Evolutionary conservation across 2,329 filamentous ascomycete species (phyloP), one percentile per base, ranked within the genome.

Genomic region (Alternaria gansuensis): DNA sequence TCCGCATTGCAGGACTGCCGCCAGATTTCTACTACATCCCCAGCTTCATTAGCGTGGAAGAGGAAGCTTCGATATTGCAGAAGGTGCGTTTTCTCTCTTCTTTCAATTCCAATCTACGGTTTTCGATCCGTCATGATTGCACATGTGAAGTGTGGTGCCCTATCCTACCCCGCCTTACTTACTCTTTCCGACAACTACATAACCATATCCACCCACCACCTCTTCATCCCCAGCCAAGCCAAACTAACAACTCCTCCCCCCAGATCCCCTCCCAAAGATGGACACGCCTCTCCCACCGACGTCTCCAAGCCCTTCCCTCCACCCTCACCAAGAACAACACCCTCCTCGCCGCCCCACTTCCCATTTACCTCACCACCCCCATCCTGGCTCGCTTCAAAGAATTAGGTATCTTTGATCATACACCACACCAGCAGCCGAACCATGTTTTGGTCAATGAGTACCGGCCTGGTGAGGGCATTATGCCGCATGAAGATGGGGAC

Each of bases 391-490:
- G 85, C 34, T 79, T 83, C 60, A 64, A 79, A 23, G 63, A 70
- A 2, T 69, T 84, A 0, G 78, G 78, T 4, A 78, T 88, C 11
- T 90, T 89, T 71, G 62, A 75, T 2, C 74, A 82, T 21, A 91
- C 93, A 50, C 91, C 91, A 5, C 93, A 98, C 72, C 70, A 81
- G 17, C 83, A 82, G 4, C 92, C 94, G 3, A 99, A 98, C 70
- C 95, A 98, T 78, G 92, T 96, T 44, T 83, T 98, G 36, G 88
- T 98, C 68, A 99, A 99, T 73, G 93, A 97, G 76, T 99, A 98
- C 76, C 83, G 84, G 1, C 87, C 91, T 0, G 92, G 91, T 2
- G 87, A 97, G 63, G 94, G 94, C n/a, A 98, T 98, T 66, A 96
- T 97, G 91, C 89, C 93, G 45, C 94, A 98, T 76, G 95, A 97